A percentile compares a stretch with the other conserved stretches of the same genome.
Conservation (phyloP, 1,284 basidiomycete genomes). For the Taiwanofungus camphoratus region DNA sequence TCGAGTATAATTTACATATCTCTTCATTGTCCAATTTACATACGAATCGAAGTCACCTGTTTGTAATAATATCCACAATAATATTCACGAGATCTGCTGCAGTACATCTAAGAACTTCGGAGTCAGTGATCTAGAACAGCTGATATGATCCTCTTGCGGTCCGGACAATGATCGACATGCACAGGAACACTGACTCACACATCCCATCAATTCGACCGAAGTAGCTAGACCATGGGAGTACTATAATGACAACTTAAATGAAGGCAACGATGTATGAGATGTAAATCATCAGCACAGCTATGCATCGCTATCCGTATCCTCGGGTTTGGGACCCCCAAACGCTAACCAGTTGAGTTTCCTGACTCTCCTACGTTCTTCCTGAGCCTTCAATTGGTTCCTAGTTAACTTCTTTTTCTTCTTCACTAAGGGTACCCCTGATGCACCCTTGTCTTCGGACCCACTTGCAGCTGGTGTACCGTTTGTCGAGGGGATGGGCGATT, state of each 20-base stretch:
- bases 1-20: too few species aligned
- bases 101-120: too few species aligned
- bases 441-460: conserved; percentile 55
- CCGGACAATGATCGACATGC: too few species aligned
- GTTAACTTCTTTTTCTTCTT: conserved; percentile 92
- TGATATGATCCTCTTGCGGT: too few species aligned
- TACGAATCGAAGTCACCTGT: too few species aligned
- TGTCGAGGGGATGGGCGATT: conserved; percentile 59
- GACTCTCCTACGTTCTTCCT: conserved; percentile 75
- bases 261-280: conserved; percentile 3
- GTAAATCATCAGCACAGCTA: not conserved
- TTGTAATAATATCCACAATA: too few species aligned
- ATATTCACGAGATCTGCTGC: too few species aligned
- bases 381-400: conserved; percentile 85
- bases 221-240: too few species aligned
- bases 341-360: conserved; percentile 84
- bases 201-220: too few species aligned
- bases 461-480: conserved; percentile 67
- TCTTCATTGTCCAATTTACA: too few species aligned
- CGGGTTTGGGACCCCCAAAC: conserved; percentile 74
- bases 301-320: conserved; percentile 59
- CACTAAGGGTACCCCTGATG: conserved; percentile 35
- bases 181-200: too few species aligned
- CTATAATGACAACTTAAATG: not conserved
- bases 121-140: too few species aligned